A percentile compares a stretch with the other conserved stretches of the same genome.
These are phyloP conservation scores for Hirsutella rhossiliensis DNA, from an alignment of 2,329 filamentous ascomycete genomes.

Conservation along the genomic window DNA sequence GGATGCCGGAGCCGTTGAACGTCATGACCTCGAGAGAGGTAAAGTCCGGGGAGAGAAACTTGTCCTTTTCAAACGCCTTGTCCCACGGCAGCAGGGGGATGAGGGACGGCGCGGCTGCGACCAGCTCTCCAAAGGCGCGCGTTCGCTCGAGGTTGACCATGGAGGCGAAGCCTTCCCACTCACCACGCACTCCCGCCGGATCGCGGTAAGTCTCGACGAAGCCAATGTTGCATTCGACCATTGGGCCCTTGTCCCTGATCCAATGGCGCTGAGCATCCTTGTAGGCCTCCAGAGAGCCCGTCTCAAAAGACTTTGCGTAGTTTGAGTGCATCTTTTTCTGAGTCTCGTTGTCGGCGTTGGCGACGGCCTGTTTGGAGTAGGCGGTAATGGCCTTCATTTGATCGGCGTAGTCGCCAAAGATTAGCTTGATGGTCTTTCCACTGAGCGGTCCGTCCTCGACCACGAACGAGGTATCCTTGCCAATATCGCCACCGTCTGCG, in stretches of 20 bases:
- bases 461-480: constrained; percentile 49
- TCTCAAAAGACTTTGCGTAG: constrained; percentile 63
- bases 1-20: constrained; percentile 55
- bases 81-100: constrained; percentile 87
- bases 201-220: constrained; percentile 83
- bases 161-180: constrained; percentile 78
- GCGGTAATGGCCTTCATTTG: constrained; percentile 59
- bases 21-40: constrained; percentile 86
- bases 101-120: constrained; percentile 65
- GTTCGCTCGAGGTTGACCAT: constrained; percentile 88
- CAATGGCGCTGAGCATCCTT: constrained; percentile 71
- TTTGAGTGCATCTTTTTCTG: constrained; percentile 63
- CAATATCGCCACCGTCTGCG: constrained; percentile 52
- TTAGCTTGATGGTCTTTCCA: constrained; percentile 56
- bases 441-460: constrained; percentile 46
- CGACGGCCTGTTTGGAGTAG: constrained; percentile 56
- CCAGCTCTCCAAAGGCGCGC: constrained; percentile 73
- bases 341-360: constrained; percentile 60
- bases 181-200: constrained; percentile 66
- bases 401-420: constrained; percentile 62
- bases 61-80: constrained; percentile 87
- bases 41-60: constrained; percentile 90
- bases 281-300: constrained; percentile 64
- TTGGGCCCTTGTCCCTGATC: constrained; percentile 74
- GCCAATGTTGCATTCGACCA: constrained; percentile 69